These are phyloP conservation scores for Breynia disticha DNA, from an alignment of 441 rosid genomes.

Conservation along the genomic window DNA sequence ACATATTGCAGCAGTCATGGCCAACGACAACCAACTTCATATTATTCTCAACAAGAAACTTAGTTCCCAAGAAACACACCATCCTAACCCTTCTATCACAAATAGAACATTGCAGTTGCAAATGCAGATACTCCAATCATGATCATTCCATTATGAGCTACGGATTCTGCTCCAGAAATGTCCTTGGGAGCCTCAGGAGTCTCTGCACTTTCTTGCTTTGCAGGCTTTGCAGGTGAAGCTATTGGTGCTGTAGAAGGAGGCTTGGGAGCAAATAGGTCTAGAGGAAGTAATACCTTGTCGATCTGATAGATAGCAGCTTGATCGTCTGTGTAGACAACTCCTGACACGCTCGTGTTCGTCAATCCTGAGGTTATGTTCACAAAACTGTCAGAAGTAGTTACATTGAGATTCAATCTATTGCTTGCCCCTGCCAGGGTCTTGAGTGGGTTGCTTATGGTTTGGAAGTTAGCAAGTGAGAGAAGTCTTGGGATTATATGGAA, in stretches of 20 bases:
- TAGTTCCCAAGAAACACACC: too few relatives aligned
- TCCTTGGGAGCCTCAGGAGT: too few relatives aligned
- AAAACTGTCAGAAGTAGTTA: constrained; percentile 38
- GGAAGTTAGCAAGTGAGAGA: constrained; percentile 43
- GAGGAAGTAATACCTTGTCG: constrained; percentile 51
- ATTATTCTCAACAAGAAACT: too few relatives aligned
- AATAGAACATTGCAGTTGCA: too few relatives aligned
- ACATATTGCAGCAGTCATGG: too few relatives aligned
- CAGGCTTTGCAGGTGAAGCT: too few relatives aligned
- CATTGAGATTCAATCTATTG: constrained; percentile 42
- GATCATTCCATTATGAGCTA: too few relatives aligned
- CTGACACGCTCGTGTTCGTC: constrained; percentile 47
- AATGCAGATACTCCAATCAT: too few relatives aligned
- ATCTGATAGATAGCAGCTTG: constrained; percentile 56
- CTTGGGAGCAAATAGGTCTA: constrained; percentile 3
- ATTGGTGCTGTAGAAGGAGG: not conserved
- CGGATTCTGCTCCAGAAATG: too few relatives aligned
- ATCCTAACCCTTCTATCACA: too few relatives aligned
- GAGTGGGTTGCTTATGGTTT: constrained; percentile 60
- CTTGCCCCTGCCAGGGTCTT: constrained; percentile 54
- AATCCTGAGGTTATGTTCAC: constrained; percentile 54
- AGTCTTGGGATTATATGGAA: constrained; percentile 49
- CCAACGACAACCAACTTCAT: too few relatives aligned
- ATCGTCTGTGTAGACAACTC: constrained; percentile 46
- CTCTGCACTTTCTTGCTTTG: too few relatives aligned